Evolutionary conservation across 352 stramenopile genomes (phyloP).

Genomic region (Phytopythium vexans): DNA sequence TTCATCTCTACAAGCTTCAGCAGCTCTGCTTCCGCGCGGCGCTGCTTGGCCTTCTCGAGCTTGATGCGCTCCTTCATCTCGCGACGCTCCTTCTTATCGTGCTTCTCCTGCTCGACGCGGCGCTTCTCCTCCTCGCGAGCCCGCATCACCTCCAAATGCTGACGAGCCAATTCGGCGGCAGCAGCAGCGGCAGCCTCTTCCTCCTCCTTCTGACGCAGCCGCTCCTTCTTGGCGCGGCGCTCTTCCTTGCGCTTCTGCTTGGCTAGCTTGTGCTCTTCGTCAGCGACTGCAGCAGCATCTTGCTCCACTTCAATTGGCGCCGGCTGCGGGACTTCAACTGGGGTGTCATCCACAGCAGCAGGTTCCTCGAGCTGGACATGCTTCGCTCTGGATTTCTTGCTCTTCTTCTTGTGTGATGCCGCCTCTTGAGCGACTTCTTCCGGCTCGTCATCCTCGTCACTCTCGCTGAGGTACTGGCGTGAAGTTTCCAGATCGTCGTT

Average conservation of each 20-base stretch:
- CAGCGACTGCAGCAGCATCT: constrained; percentile 1
- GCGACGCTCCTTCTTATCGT: constrained; percentile 34
- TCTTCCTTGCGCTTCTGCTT: constrained; percentile 40
- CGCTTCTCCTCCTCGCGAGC: constrained; percentile 34
- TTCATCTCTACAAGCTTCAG: constrained; percentile 34
- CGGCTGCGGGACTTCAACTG: neutral
- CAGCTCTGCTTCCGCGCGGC: constrained; percentile 32
- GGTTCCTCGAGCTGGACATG: constrained; percentile 12
- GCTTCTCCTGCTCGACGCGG: constrained; percentile 35
- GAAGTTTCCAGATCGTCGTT: neutral
- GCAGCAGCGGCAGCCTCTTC: constrained; percentile 26
- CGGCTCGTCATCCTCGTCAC: constrained; percentile 20
- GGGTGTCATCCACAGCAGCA: constrained; percentile 10
- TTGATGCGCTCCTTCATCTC: constrained; percentile 40
- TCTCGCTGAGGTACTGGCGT: constrained; percentile 18
- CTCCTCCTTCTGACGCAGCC: constrained; percentile 35
- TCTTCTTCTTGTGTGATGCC: constrained; percentile 18
- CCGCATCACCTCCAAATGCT: constrained; percentile 35
- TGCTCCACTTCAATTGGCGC: neutral
- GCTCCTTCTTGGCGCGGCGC: constrained; percentile 30
- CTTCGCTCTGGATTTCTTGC: constrained; percentile 1
- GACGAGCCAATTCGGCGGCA: constrained; percentile 32
- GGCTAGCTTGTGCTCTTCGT: constrained; percentile 23
- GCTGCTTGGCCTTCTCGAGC: constrained; percentile 33
- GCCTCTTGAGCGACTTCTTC: constrained; percentile 18